Conservation (phyloP, 345 rosid species). For the Fremontodendron californicum region DNA sequence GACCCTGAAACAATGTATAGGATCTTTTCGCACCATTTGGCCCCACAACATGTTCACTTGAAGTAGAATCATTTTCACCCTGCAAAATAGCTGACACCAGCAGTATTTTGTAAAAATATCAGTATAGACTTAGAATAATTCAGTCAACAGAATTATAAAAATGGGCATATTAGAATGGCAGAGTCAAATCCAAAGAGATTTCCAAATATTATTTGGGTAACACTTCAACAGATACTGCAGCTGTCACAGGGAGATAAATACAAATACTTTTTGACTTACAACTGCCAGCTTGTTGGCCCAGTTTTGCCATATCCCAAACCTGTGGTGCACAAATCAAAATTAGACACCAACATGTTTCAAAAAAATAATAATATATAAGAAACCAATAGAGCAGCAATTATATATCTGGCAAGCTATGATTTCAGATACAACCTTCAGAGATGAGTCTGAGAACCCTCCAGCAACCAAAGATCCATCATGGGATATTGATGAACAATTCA, state of each 20-base stretch:
- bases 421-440: slow-evolving; percentile 58
- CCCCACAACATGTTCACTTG: slow-evolving; percentile 44
- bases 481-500: slow-evolving; percentile 87
- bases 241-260: background rate
- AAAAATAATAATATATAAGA: too few species aligned
- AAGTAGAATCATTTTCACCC: slow-evolving; percentile 57
- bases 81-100: slow-evolving; percentile 58
- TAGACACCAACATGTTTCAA: slow-evolving; percentile 11
- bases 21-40: slow-evolving; percentile 55
- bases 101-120: slow-evolving; percentile 16
- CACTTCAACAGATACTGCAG: background rate
- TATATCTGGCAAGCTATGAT: background rate
- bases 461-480: slow-evolving; percentile 97
- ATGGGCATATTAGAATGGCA: background rate
- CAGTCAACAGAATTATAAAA: background rate
- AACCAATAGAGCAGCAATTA: background rate
- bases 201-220: background rate
- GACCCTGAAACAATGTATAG: slow-evolving; percentile 77
- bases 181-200: background rate
- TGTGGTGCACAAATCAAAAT: slow-evolving; percentile 33
- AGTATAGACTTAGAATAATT: background rate
- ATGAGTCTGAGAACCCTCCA: slow-evolving; percentile 97
- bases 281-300: slow-evolving; percentile 61
- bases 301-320: slow-evolving; percentile 99
- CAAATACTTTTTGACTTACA: slow-evolving; percentile 40